Evolutionary conservation across 148 eudicot species (phyloP), one percentile per base, ranked within the genome.

Genomic region (Chenopodium quinoa): DNA sequence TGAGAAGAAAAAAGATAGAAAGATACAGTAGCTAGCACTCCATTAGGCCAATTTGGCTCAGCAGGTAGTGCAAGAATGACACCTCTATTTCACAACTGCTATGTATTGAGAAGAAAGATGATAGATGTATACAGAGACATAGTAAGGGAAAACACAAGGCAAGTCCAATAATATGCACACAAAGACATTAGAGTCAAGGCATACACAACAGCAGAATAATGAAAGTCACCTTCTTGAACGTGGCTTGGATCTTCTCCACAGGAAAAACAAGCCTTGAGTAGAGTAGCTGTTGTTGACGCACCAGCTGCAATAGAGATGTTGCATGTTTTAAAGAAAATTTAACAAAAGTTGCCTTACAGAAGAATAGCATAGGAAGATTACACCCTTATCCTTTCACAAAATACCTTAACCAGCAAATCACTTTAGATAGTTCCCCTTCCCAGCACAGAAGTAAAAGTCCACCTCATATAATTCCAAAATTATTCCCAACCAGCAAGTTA

Each of bases 191-290:
- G 22, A 19, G 20, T 31, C 20, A 56, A 8, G 77, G 44, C 79
- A 58, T 31, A 37, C 58, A 22, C 9, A 22, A 73, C 14, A 64
- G 27, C 1, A 71, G 20, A 10, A 11, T 62, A 17, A 74, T 62
- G 14, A 80, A 52, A 71, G 12, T 77, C 88, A 93, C 98, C 98
- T 92, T 89, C 93, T 75, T 82, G 90, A 84, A 90, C 82, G 71
- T 89, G 90, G 88, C 90, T 91, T 77, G 92, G 96, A 84, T 93
- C 94, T 46, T 95, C 92, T 48, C 98, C 97, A 29, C 98, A 95
- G 22, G 97, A 91, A 80, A 95, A 91, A 84, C 98, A 95, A 27
- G 90, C 84, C 84, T 88, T 91, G 8, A 95, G 80, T 27, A 95
- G 77, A 70, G 80, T 73, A 63, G 90, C 85, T 13, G 89, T 77